Evolutionary conservation across 352 stramenopile genomes (phyloP), one percentile per base, ranked within the genome.

Genomic region (Globisporangium splendens): DNA sequence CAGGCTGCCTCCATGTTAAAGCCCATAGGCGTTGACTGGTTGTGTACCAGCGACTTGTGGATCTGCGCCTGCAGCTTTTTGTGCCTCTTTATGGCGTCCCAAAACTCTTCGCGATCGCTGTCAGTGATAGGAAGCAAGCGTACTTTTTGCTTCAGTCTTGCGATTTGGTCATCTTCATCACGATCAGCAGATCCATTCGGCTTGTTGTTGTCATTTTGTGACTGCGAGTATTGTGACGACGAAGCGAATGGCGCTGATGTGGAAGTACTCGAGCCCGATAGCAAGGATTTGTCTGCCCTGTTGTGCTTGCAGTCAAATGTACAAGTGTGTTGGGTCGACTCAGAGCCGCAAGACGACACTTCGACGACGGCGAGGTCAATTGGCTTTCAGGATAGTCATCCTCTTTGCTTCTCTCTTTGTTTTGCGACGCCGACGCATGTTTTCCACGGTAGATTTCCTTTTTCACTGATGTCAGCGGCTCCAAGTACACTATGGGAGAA

Each of bases 1-100:
- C 79, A 86, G 31, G 77, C 75, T 31, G 77, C 69, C 59, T 84
- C 66, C 62, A 77, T 75, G 53, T 88, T 88, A 50, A 84, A 88
- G 0, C 70, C 69, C 55, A 88, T 75, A 1, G 70, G 69, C 18
- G 73, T 81, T 4, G 68, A 61, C 28, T 76, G 66, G 20, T 72
- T 69, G 38, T 56, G 56, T 22, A 72, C 47, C 8, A 80, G 13
- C 2, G 66, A 66, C 24, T 49, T 63, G 15, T 58, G 58, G 44
- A 79, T 67, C 14, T 75, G 56, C 58, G 73, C 59, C 17, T 80
- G 60, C 44, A 86, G 57, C 18, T 57, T 68, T 38, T 83, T 71
- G 44, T 84, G 83, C 33, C 60, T 62, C 10, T 59, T 61, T 56
- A 88, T 78, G 1, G 66, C 74, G 24, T 68, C 64, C 74, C 69